Conservation (phyloP, 176 grass and related monocot genomes). For the Lolium perenne region DNA sequence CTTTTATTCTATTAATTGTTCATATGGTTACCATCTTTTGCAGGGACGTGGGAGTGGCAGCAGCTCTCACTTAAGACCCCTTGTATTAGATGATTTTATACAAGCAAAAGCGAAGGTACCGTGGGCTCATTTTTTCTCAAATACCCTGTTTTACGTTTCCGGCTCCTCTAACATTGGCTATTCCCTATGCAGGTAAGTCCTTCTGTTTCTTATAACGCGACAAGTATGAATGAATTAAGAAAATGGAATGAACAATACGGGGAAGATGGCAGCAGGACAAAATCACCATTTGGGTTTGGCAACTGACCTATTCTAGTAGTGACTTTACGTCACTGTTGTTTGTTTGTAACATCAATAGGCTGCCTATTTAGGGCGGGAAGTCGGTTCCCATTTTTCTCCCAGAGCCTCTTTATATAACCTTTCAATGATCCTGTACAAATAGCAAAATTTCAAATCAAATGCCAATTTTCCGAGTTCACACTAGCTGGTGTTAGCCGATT, state of each 20-base stretch:
- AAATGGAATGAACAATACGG: constrained; percentile 99
- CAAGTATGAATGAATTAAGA: constrained; percentile 90
- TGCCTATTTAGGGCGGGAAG: constrained; percentile 22
- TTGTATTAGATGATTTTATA: constrained; percentile 91
- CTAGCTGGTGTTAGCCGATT: neutral
- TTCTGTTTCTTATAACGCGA: constrained; percentile 83
- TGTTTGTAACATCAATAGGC: constrained; percentile 44
- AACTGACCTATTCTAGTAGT: constrained; percentile 50
- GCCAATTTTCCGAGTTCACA: constrained; percentile 24
- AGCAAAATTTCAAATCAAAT: constrained; percentile 27
- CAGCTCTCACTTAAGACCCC: constrained; percentile 55
- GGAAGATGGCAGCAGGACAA: constrained; percentile 78
- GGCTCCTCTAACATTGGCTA: constrained; percentile 7
- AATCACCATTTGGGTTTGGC: constrained; percentile 87
- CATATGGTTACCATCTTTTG: constrained; percentile 23
- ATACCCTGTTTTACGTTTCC: neutral
- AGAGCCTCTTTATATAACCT: constrained; percentile 42
- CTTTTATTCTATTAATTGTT: constrained; percentile 23
- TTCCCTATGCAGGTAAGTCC: constrained; percentile 67
- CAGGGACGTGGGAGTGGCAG: constrained; percentile 52
- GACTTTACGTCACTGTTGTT: constrained; percentile 17
- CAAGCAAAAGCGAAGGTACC: constrained; percentile 92
- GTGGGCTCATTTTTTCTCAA: neutral
- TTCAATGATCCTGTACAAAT: constrained; percentile 36
- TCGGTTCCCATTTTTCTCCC: constrained; percentile 1